Evolutionary conservation across 1,284 basidiomycete species (phyloP).

Genomic region (Microbotryum scabiosae): DNA sequence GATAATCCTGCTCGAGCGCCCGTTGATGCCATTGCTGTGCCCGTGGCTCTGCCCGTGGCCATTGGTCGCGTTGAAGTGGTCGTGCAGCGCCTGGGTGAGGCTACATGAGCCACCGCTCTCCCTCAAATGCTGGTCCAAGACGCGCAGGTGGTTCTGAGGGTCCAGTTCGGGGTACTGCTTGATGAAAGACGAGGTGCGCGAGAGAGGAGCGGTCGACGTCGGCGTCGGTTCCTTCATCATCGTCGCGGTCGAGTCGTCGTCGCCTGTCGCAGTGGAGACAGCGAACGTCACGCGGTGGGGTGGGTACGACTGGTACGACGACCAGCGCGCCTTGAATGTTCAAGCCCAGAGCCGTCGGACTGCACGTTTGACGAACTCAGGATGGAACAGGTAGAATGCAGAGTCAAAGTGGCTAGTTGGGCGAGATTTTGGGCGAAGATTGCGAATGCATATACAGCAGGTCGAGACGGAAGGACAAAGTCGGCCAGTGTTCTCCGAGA

Average conservation of each 20-base stretch:
- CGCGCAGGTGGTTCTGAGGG: constrained; percentile 1
- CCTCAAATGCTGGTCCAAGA: not conserved
- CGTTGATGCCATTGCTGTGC: not conserved
- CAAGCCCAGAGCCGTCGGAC: not conserved
- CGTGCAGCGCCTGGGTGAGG: too few species aligned
- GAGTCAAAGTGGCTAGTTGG: too few species aligned
- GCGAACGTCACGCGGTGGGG: not conserved
- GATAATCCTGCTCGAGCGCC: not conserved
- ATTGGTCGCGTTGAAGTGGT: not conserved
- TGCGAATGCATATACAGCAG: too few species aligned
- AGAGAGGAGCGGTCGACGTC: too few species aligned
- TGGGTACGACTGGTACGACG: not conserved
- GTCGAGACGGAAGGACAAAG: too few species aligned
- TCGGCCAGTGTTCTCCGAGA: too few species aligned
- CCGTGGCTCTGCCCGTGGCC: not conserved
- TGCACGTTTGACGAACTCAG: not conserved
- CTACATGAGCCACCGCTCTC: too few species aligned
- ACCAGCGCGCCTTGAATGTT: not conserved
- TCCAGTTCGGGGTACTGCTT: not conserved
- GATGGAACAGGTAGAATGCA: too few species aligned
- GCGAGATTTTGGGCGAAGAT: too few species aligned
- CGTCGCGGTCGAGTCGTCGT: not conserved
- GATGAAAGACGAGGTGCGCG: not conserved
- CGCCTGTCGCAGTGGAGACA: not conserved
- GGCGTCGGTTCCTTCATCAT: too few species aligned